Percentiles rank a stretch among this genome's conserved stretches.
Evolutionary conservation across 805 yeast species (phyloP).

Genomic region (Nakazawaea ambrosiae): DNA sequence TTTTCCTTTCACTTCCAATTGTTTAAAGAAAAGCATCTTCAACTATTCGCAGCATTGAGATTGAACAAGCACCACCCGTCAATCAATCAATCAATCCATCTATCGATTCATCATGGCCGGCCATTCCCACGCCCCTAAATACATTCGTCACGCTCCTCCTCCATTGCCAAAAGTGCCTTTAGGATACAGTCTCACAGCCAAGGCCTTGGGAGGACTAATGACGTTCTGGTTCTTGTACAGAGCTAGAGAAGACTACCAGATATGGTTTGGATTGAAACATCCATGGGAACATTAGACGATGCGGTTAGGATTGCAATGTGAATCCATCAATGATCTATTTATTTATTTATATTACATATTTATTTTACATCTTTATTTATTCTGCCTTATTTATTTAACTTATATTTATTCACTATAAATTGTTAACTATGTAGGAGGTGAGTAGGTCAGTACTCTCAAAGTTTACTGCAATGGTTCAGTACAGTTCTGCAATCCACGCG

Average conservation of each 20-base stretch:
- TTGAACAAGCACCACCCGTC: too few relatives aligned
- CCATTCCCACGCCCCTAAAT: conserved; percentile 10
- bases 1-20: too few relatives aligned
- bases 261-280: conserved; percentile 35
- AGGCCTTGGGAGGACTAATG: conserved; percentile 75
- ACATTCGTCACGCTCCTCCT: conserved; percentile 47
- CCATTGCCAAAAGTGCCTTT: conserved; percentile 61
- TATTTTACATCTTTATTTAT: background rate
- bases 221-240: conserved; percentile 87
- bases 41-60: too few relatives aligned
- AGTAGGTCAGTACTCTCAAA: too few relatives aligned
- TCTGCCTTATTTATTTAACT: background rate
- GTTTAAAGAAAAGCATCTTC: too few relatives aligned
- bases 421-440: too few relatives aligned
- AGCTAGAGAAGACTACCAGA: conserved; percentile 63
- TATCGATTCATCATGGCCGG: conserved; percentile 1
- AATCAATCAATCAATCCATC: too few relatives aligned
- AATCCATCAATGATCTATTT: conserved; percentile 1
- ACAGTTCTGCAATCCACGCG: too few relatives aligned
- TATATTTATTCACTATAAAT: background rate
- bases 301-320: background rate
- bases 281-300: conserved; percentile 10
- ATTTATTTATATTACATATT: conserved; percentile 2
- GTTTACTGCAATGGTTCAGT: too few relatives aligned
- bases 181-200: conserved; percentile 46